Percentiles rank a stretch among this genome's conserved stretches.
Evolutionary conservation across 1,284 basidiomycete genomes (phyloP).

Genomic region (Acaromyces ingoldii): DNA sequence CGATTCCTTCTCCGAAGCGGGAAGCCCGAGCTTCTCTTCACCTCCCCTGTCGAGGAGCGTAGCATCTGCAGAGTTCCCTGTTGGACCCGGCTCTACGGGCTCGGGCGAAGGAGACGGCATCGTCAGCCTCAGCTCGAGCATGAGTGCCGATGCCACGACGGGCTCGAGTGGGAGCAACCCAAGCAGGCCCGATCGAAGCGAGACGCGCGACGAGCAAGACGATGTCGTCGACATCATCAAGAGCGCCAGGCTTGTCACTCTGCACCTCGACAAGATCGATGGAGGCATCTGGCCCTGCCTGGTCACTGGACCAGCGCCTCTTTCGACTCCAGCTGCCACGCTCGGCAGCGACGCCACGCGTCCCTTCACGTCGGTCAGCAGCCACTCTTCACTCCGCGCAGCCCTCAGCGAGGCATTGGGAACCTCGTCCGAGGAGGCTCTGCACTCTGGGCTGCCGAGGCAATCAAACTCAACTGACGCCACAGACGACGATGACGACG

Average conservation of each 20-base stretch:
- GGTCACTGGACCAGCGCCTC: constrained; percentile 3
- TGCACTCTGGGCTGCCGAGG: too few relatives aligned
- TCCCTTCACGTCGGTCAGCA: neutral
- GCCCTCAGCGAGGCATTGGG: constrained; percentile 3
- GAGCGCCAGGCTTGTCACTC: constrained; percentile 1
- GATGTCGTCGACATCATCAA: too few relatives aligned
- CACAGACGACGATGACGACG: neutral
- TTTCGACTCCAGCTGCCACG: neutral
- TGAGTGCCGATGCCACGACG: neutral
- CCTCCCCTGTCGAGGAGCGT: too few relatives aligned
- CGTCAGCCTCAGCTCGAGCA: neutral
- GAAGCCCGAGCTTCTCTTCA: too few relatives aligned
- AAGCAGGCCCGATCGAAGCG: neutral
- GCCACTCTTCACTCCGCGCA: neutral
- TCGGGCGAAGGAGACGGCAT: constrained; percentile 1
- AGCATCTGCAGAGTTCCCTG: too few relatives aligned
- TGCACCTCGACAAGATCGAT: constrained; percentile 7
- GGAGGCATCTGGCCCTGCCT: constrained; percentile 11
- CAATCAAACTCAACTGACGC: neutral
- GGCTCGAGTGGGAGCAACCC: constrained; percentile 1
- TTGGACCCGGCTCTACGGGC: too few relatives aligned
- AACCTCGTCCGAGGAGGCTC: too few relatives aligned
- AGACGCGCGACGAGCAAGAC: too few relatives aligned
- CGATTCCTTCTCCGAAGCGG: too few relatives aligned
- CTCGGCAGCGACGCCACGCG: too few relatives aligned